A percentile compares a stretch with the other conserved stretches of the same genome.
Conservation (phyloP, 805 yeast genomes). For the Middelhovenomyces tepae region DNA sequence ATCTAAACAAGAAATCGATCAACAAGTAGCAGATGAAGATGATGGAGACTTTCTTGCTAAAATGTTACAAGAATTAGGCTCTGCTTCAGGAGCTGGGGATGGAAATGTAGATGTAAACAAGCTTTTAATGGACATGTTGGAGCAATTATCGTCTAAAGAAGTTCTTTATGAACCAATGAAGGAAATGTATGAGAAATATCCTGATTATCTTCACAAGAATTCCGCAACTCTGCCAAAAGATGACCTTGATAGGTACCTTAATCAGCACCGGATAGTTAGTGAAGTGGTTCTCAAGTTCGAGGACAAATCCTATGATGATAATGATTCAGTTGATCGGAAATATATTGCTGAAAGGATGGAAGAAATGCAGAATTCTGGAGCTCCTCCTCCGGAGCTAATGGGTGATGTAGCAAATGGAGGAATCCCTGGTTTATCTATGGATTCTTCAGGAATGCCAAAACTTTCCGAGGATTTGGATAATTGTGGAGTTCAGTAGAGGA, state of each 20-base stretch:
- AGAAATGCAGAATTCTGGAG: slow-evolving; percentile 55
- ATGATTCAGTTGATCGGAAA: slow-evolving; percentile 34
- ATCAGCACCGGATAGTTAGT: slow-evolving; percentile 54
- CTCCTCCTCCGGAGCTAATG: slow-evolving; percentile 70
- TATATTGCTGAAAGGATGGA: slow-evolving; percentile 53
- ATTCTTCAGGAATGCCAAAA: slow-evolving; percentile 10
- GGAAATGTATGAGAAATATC: slow-evolving; percentile 66
- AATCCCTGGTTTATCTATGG: slow-evolving; percentile 29
- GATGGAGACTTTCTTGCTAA: slow-evolving; percentile 50
- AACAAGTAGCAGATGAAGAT: slow-evolving; percentile 33
- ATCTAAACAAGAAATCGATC: slow-evolving; percentile 65
- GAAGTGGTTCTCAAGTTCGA: slow-evolving; percentile 63
- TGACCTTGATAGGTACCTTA: slow-evolving; percentile 45
- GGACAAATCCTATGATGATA: slow-evolving; percentile 49
- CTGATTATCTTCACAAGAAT: slow-evolving; percentile 56
- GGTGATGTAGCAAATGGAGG: slow-evolving; percentile 44
- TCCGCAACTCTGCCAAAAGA: slow-evolving; percentile 35
- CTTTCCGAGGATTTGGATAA: slow-evolving; percentile 10
- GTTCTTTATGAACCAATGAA: slow-evolving; percentile 82
- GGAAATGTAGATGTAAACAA: slow-evolving; percentile 53
- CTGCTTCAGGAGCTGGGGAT: slow-evolving; percentile 26
- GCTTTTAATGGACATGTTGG: slow-evolving; percentile 62
- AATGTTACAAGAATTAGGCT: slow-evolving; percentile 51
- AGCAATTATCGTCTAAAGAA: slow-evolving; percentile 75
- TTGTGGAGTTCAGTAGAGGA: slow-evolving; percentile 13